Evolutionary conservation across 1,139 yeast species (phyloP), one percentile per base, ranked within the genome.

Genomic region (Blastobotrys elegans): DNA sequence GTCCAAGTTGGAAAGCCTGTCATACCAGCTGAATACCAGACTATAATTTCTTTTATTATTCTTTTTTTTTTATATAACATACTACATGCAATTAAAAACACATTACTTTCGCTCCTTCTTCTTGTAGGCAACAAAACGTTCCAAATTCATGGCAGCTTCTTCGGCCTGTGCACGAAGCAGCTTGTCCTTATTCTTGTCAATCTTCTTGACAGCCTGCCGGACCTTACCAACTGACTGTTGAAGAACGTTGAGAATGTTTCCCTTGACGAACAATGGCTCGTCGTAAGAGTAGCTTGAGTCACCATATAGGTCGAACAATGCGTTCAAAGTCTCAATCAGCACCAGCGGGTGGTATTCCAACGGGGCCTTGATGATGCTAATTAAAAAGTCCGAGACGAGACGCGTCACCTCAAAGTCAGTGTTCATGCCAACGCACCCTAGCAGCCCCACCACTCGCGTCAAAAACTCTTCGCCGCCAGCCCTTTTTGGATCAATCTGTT

Each of bases 51-150:
- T 24, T 24, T 24, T 24, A 5, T 24, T 24, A 5, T 24, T 24
- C 17, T 30, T 13, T n/a, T 30, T 30, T 5, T 13, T 30, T 13
- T 30, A 5, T 30, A 30, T 13, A 6, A 6, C n/a, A 13, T 6
- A 30, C 6, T n/a, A 30, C 6, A n/a, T n/a, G n/a, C n/a, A n/a
- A n/a, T n/a, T n/a, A n/a, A n/a, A n/a, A n/a, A 14, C 30, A 14
- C 5, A 35, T 37, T 46, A 44, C 16, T 32, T 27, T 39, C 52
- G 58, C 58, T 78, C 82, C 36, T 59, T 59, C 48, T 62, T 58
- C 60, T 92, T 92, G 67, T 92, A 92, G 49, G 77, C 78, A 49
- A 90, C 78, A 62, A 92, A 92, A 50, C 95, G 73, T 8, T 75
- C 80, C 57, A 90, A 68, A 57, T 86, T 89, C 45, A 67, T 66